Evolutionary conservation across 2,329 filamentous ascomycete species (phyloP), one percentile per base, ranked within the genome.

Genomic region (Calonectria pteridis): DNA sequence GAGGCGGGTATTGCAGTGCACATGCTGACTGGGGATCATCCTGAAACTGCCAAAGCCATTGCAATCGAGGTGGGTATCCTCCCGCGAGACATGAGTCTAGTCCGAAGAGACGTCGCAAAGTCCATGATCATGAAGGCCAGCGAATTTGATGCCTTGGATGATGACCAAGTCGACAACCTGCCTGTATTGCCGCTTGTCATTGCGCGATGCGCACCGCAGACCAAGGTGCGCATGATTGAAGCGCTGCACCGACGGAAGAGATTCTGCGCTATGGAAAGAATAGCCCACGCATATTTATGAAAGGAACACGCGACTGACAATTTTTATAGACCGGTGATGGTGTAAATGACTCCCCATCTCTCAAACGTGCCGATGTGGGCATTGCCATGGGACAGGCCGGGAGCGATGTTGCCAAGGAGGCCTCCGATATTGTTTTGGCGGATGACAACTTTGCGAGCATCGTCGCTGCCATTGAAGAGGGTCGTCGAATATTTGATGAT

Each of bases 181-280:
- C 91, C 91, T 0, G 87, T 91, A 1, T 83, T 94, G 4, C 93
- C 93, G 0, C 85, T 94, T 0, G 93, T 94, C 7, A 91, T 94
- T 66, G 93, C 93, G 40, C 89, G 93, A 3, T 94, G 93, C 79
- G 91, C 92, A 1, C 93, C 93, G 0, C 89, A 90, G 65, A 94
- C 93, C 11, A 94, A 95, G 81, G 93, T 94, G 6, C 89, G 93
- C 66, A 94, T 95, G 93, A 94, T 94, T 70, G 92, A 93, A 73
- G 93, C 93, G 6, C 88, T 94, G 4, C 93, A 94, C 78, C 88
- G 93, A 37, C 90, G 93, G 49, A 87, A 88, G 59, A 85, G 87
- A n/a, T 94, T 92, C 81, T 91, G 90, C 53, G 93, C 92, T 63
- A 94, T 94, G 92, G 84, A 85, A 80, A 63, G 81, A 26, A n/a